These are phyloP conservation scores for Penicillium goetzii DNA, from an alignment of 495 filamentous ascomycete species.

Conservation along the genomic window DNA sequence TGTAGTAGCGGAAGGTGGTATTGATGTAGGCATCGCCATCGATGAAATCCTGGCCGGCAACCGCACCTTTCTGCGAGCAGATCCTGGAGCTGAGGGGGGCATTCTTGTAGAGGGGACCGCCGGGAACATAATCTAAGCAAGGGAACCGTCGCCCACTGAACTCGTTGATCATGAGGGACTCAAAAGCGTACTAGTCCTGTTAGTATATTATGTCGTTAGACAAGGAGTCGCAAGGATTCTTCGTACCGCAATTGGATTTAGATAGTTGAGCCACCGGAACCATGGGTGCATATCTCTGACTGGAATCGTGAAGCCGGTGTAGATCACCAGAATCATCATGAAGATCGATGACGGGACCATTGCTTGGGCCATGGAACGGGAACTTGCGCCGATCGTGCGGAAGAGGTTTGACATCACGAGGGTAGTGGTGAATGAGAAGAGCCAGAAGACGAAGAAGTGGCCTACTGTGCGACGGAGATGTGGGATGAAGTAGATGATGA, in stretches of 20 bases:
- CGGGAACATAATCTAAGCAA: conserved; percentile 3
- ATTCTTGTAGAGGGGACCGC: neutral
- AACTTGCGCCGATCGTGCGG: conserved; percentile 74
- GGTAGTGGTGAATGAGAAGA: neutral
- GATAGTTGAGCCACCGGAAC: conserved; percentile 79
- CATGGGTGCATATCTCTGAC: conserved; percentile 66
- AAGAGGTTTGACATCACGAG: conserved; percentile 57
- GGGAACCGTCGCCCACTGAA: conserved; percentile 7
- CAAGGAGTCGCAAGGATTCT: neutral
- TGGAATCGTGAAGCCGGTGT: conserved; percentile 82
- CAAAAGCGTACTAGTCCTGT: conserved; percentile 34
- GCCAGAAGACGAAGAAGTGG: conserved; percentile 9
- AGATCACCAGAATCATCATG: conserved; percentile 76
- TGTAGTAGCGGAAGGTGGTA: conserved; percentile 13
- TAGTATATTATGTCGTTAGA: neutral
- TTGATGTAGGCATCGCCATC: conserved; percentile 22
- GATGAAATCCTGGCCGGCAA: conserved; percentile 15
- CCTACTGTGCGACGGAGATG: conserved; percentile 36
- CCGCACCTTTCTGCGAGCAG: conserved; percentile 13
- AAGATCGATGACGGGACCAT: conserved; percentile 76
- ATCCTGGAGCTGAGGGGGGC: conserved; percentile 9
- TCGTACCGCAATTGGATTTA: conserved; percentile 63
- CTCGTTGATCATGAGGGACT: conserved; percentile 52
- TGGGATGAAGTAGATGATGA: conserved; percentile 61
- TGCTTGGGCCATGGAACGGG: conserved; percentile 73